These are phyloP conservation scores for Cutaneotrichosporon daszewskae DNA, from an alignment of 1,284 basidiomycete species.

Conservation along the genomic window DNA sequence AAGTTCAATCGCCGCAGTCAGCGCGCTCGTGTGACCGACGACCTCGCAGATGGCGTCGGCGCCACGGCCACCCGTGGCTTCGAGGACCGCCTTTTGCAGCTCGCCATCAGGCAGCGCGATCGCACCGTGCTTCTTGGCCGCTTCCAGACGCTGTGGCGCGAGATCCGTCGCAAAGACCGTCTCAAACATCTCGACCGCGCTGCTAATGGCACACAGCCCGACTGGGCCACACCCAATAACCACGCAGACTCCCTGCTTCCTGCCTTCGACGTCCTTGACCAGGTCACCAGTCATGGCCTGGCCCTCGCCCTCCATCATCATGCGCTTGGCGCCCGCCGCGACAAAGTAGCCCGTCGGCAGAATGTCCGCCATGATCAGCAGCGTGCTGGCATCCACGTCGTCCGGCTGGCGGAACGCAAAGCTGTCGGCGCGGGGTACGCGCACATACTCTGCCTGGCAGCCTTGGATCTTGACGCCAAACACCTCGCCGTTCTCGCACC, in stretches of 20 bases:
- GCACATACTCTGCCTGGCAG: slow-evolving; percentile 79
- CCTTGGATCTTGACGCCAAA: slow-evolving; percentile 58
- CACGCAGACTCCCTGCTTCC: slow-evolving; percentile 34
- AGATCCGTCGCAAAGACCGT: slow-evolving; percentile 39
- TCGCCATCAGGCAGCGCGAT: slow-evolving; percentile 34
- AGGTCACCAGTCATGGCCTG: slow-evolving; percentile 3
- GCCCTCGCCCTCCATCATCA: slow-evolving; percentile 14
- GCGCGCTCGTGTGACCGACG: slow-evolving; percentile 68
- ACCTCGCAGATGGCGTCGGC: slow-evolving; percentile 56
- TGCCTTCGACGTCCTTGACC: slow-evolving; percentile 4
- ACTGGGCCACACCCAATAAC: slow-evolving; percentile 51
- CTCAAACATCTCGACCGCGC: slow-evolving; percentile 42
- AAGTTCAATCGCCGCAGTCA: slow-evolving; percentile 69
- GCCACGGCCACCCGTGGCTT: slow-evolving; percentile 45
- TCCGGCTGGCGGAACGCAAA: slow-evolving; percentile 45
- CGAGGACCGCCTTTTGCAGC: slow-evolving; percentile 25
- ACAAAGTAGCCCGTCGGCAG: slow-evolving; percentile 49
- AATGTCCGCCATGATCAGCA: slow-evolving; percentile 50
- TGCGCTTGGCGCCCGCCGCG: slow-evolving; percentile 43
- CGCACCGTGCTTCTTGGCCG: slow-evolving; percentile 43
- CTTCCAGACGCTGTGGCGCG: slow-evolving; percentile 21
- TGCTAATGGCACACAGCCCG: slow-evolving; percentile 47
- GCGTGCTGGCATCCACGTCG: slow-evolving; percentile 39
- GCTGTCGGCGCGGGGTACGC: slow-evolving; percentile 56
- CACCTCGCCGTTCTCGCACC: slow-evolving; percentile 55